Conservation (phyloP, 768 basidiomycete species). For the Peribolospora baueri region DNA sequence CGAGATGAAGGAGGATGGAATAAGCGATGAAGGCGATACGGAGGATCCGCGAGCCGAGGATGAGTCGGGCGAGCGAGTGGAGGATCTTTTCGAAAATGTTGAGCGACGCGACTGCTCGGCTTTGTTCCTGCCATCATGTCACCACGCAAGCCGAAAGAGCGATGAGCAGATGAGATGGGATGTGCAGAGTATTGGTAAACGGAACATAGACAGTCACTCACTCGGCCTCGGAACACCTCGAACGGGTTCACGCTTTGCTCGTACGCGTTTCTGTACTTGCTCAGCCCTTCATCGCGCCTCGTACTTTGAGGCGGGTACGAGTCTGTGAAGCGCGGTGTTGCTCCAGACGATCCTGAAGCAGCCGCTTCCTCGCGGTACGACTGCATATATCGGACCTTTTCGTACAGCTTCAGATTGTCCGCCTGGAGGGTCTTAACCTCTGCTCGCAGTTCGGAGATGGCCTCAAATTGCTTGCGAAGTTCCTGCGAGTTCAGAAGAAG, state of each 20-base stretch:
- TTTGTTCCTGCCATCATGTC: conserved; percentile 45
- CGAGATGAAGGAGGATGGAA: conserved; percentile 49
- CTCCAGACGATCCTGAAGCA: conserved; percentile 30
- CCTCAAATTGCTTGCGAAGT: conserved; percentile 79
- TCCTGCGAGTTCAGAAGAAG: conserved; percentile 29
- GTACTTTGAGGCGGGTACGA: conserved; percentile 18
- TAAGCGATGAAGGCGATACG: conserved; percentile 73
- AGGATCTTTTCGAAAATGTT: conserved; percentile 79
- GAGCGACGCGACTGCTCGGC: conserved; percentile 69
- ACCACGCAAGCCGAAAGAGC: background rate
- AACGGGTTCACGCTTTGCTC: conserved; percentile 97
- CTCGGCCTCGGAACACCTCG: conserved; percentile 83
- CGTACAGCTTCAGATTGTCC: conserved; percentile 92
- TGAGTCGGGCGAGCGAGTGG: conserved; percentile 54
- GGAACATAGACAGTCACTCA: conserved; percentile 24
- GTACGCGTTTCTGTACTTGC: conserved; percentile 71
- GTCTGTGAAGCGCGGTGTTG: conserved; percentile 11
- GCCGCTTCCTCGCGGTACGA: conserved; percentile 60
- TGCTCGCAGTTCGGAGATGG: conserved; percentile 72
- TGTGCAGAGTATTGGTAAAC: too few species aligned
- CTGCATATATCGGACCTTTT: conserved; percentile 97
- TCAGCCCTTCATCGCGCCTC: conserved; percentile 40
- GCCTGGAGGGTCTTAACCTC: conserved; percentile 79
- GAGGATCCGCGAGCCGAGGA: conserved; percentile 74
- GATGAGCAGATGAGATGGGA: background rate